Percentiles rank a stretch among this genome's conserved stretches.
Conservation (phyloP, 2,329 filamentous ascomycete species). For the Cladosporium cucumerinum region DNA sequence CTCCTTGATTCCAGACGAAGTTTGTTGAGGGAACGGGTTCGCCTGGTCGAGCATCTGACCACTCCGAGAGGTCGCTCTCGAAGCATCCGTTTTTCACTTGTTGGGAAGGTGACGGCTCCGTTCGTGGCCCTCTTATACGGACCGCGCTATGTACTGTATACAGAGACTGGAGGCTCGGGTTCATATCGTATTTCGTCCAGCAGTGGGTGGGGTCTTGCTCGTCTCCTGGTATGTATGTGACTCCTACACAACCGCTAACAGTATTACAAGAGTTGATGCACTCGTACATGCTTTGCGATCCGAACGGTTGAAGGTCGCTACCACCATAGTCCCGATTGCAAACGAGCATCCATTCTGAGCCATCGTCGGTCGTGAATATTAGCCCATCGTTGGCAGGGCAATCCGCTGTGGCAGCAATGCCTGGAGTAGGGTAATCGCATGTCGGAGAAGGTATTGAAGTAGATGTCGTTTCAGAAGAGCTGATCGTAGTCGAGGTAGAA, state of each 20-base stretch:
- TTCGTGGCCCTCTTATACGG: not conserved
- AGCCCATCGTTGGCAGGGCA: not conserved
- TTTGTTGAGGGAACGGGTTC: not conserved
- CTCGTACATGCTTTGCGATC: not conserved
- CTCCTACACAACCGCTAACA: not conserved
- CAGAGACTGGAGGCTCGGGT: not conserved
- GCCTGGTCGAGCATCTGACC: not conserved
- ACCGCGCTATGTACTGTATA: not conserved
- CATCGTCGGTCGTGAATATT: not conserved
- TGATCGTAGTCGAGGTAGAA: not conserved
- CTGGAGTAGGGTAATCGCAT: not conserved
- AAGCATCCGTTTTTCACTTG: not conserved
- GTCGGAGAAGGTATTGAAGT: not conserved
- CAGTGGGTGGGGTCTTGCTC: not conserved
- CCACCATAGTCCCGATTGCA: not conserved
- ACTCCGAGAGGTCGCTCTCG: not conserved
- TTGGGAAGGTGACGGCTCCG: not conserved
- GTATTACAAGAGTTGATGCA: not conserved
- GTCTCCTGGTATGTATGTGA: not conserved
- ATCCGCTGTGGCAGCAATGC: not conserved
- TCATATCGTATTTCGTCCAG: not conserved
- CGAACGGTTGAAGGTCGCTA: not conserved
- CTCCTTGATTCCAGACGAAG: not conserved
- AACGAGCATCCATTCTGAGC: conserved; percentile 2
- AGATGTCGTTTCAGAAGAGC: not conserved